A percentile compares a stretch with the other conserved stretches of the same genome.
These are phyloP conservation scores for Sugiyamaella americana DNA, from an alignment of 805 yeast species.

Conservation along the genomic window DNA sequence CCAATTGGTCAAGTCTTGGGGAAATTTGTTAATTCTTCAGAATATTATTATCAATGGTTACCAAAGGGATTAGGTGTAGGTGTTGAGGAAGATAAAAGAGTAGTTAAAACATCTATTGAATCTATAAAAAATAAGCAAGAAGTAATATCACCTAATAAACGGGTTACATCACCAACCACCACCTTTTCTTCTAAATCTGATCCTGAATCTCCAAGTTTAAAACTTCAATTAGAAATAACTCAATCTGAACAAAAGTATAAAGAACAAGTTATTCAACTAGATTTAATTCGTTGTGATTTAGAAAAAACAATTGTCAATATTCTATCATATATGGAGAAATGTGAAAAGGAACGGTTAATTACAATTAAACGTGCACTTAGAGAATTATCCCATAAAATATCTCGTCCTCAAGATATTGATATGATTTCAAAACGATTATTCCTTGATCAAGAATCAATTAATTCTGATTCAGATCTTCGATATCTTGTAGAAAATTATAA, in stretches of 20 bases:
- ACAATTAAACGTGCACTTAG: constrained; percentile 61
- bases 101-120: too few relatives aligned
- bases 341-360: constrained; percentile 63
- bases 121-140: background rate
- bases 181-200: constrained; percentile 1
- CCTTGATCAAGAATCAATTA: constrained; percentile 42
- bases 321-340: constrained; percentile 61
- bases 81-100: background rate
- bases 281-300: constrained; percentile 56
- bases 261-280: constrained; percentile 50
- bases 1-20: constrained; percentile 53
- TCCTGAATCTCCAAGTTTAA: constrained; percentile 1
- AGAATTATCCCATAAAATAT: constrained; percentile 53
- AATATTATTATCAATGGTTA: constrained; percentile 72
- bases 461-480: constrained; percentile 57
- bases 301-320: constrained; percentile 65
- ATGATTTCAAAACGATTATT: constrained; percentile 11
- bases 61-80: constrained; percentile 44
- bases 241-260: constrained; percentile 48
- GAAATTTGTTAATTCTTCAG: constrained; percentile 62
- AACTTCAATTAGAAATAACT: constrained; percentile 39
- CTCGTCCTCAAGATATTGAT: constrained; percentile 33
- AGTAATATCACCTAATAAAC: background rate
- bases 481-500: constrained; percentile 53
- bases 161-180: background rate